A percentile compares a stretch with the other conserved stretches of the same genome.
Conservation (phyloP, 2,329 filamentous ascomycete species). For the Berkeleyomyces rouxiae region DNA sequence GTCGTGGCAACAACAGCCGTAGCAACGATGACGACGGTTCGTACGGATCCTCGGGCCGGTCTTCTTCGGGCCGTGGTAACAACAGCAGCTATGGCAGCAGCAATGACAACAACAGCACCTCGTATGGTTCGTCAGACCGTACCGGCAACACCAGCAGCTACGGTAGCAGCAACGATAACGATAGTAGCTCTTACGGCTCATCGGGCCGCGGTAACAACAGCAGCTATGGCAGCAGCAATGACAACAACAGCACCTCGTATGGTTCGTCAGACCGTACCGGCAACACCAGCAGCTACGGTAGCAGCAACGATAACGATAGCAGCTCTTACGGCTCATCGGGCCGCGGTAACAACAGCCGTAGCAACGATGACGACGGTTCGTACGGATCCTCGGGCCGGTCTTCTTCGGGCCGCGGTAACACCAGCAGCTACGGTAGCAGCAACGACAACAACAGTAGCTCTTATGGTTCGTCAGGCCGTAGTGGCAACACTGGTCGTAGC, state of each 20-base stretch:
- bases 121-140: conserved; percentile 11
- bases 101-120: conserved; percentile 1
- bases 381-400: conserved; percentile 16
- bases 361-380: conserved; percentile 14
- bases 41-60: conserved; percentile 16
- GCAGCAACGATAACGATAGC: conserved; percentile 6
- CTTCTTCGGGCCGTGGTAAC: conserved; percentile 14
- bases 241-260: not conserved
- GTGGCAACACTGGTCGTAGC: not conserved
- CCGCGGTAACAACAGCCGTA: not conserved
- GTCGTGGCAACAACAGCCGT: not conserved
- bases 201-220: not conserved
- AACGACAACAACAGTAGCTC: conserved; percentile 5
- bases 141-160: conserved; percentile 12
- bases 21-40: conserved; percentile 14
- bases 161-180: not conserved
- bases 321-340: conserved; percentile 14
- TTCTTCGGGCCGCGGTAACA: conserved; percentile 13
- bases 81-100: conserved; percentile 15
- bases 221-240: not conserved
- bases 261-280: conserved; percentile 11
- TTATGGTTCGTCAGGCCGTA: conserved; percentile 11
- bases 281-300: conserved; percentile 7
- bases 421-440: conserved; percentile 15
- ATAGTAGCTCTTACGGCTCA: not conserved